These are phyloP conservation scores for Endocarpon pusillum DNA, from an alignment of 495 filamentous ascomycete species.

Conservation along the genomic window DNA sequence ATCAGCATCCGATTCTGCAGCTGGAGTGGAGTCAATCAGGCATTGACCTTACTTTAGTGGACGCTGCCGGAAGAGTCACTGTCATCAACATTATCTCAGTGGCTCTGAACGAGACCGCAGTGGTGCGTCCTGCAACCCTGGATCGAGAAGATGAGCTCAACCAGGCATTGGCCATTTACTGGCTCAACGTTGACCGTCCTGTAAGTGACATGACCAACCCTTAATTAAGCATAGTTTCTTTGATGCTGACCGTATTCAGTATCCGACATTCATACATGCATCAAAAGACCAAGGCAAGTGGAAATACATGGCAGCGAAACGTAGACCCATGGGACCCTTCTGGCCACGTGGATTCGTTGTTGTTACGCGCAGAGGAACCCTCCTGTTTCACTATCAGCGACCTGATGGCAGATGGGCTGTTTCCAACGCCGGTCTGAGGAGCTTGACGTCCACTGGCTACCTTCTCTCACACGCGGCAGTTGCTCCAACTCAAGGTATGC, in stretches of 20 bases:
- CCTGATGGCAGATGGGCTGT: conserved; percentile 49
- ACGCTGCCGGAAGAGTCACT: conserved; percentile 53
- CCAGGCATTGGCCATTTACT: conserved; percentile 67
- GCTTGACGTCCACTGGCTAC: conserved; percentile 46
- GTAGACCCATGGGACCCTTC: conserved; percentile 40
- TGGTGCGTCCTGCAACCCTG: conserved; percentile 32
- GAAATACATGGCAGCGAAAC: conserved; percentile 4
- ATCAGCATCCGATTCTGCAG: conserved; percentile 44
- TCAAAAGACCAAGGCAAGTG: too few species aligned
- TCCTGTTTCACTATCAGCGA: conserved; percentile 56
- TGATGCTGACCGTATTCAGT: too few species aligned
- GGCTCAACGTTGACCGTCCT: conserved; percentile 48
- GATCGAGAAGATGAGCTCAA: conserved; percentile 55
- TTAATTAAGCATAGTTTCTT: not conserved
- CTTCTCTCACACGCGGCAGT: conserved; percentile 67
- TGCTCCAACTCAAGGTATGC: conserved; percentile 52
- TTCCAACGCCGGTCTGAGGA: conserved; percentile 49
- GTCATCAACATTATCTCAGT: conserved; percentile 42
- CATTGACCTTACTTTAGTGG: conserved; percentile 59
- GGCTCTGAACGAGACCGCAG: conserved; percentile 46
- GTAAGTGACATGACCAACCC: conserved; percentile 23
- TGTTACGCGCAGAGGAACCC: conserved; percentile 49
- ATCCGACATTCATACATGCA: too few species aligned
- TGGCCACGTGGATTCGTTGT: conserved; percentile 56
- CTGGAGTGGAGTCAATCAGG: conserved; percentile 62